Conservation (phyloP, 1,284 basidiomycete species). For the Cystobasidiaceae sp. region DNA sequence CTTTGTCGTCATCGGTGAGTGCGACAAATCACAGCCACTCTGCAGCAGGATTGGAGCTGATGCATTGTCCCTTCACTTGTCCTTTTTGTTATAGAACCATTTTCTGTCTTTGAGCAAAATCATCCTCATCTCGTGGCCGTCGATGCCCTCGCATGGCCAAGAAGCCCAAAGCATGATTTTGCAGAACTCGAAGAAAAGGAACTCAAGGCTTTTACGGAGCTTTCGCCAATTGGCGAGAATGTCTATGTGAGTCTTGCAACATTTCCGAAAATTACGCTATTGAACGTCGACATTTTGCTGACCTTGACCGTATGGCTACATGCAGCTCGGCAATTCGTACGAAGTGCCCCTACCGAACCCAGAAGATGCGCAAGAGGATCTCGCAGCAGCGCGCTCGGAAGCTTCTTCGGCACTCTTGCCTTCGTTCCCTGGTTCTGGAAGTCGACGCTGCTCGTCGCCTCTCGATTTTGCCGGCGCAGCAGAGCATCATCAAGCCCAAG, state of each 20-base stretch:
- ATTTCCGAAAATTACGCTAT: too few relatives aligned
- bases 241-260: conserved; percentile 57
- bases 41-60: too few relatives aligned
- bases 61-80: too few relatives aligned
- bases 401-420: background rate
- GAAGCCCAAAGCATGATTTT: conserved; percentile 51
- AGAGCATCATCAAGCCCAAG: background rate
- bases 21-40: background rate
- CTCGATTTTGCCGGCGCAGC: background rate
- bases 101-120: conserved; percentile 52
- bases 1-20: conserved; percentile 68
- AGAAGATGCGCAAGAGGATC: background rate
- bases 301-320: too few relatives aligned
- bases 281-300: too few relatives aligned
- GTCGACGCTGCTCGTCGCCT: background rate
- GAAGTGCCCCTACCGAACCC: conserved; percentile 59
- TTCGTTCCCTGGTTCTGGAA: background rate
- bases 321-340: conserved; percentile 66
- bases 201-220: conserved; percentile 79
- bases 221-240: conserved; percentile 65
- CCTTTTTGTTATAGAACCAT: conserved; percentile 57
- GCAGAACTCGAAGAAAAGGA: conserved; percentile 69
- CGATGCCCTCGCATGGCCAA: conserved; percentile 49
- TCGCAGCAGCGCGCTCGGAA: background rate
- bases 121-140: conserved; percentile 54